phyloP scores from a whole-genome alignment of 2,329 filamentous ascomycete species.

The Aspergillus carbonarius region DNA sequence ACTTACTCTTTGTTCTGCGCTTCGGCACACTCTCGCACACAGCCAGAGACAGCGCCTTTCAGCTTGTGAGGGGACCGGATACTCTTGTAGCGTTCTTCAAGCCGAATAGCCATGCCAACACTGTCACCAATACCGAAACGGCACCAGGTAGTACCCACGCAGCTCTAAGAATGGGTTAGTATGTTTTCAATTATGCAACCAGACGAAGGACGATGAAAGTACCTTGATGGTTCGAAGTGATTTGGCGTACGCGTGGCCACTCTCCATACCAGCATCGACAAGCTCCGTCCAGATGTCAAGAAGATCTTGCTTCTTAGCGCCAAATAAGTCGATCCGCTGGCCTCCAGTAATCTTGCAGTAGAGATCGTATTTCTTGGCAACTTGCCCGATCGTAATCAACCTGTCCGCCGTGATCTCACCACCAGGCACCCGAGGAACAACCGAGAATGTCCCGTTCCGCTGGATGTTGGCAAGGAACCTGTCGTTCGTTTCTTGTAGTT shows the following conservation, averaged over 20 bases:
- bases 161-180: conserved; percentile 56
- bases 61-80: conserved; percentile 87
- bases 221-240: conserved; percentile 79
- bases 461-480: conserved; percentile 86
- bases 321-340: conserved; percentile 91
- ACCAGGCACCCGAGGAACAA: conserved; percentile 77
- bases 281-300: conserved; percentile 77
- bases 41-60: conserved; percentile 86
- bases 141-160: conserved; percentile 89
- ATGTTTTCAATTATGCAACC: neutral
- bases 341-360: conserved; percentile 93
- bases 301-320: conserved; percentile 82
- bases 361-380: conserved; percentile 78
- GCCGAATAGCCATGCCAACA: conserved; percentile 82
- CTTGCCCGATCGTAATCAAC: conserved; percentile 76
- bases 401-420: conserved; percentile 88
- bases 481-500: conserved; percentile 89
- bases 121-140: conserved; percentile 85
- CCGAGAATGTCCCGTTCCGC: conserved; percentile 85
- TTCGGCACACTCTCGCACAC: conserved; percentile 89
- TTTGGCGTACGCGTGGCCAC: conserved; percentile 88
- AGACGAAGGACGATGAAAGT: neutral
- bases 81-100: conserved; percentile 90
- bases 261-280: conserved; percentile 83
- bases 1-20: conserved; percentile 85